Conservation (phyloP, 2,329 filamentous ascomycete genomes). For the Sarocladium oryzae region DNA sequence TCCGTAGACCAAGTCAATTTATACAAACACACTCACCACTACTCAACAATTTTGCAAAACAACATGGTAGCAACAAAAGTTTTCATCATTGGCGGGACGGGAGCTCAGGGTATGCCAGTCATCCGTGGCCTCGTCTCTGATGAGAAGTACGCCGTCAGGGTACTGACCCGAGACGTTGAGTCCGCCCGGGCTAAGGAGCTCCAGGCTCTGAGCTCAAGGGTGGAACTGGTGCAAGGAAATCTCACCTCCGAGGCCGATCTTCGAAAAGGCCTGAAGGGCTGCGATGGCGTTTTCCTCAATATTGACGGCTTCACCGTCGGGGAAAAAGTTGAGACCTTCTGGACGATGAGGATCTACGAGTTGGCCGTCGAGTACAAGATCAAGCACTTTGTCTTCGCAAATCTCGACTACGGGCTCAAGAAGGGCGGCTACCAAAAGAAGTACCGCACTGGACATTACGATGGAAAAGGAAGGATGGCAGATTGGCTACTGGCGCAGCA, state of each 20-base stretch:
- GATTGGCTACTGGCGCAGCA: constrained; percentile 14
- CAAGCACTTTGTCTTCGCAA: constrained; percentile 17
- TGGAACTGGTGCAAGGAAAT: constrained; percentile 12
- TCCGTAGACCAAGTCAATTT: too few species aligned
- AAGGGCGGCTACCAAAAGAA: constrained; percentile 12
- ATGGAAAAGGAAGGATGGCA: constrained; percentile 16
- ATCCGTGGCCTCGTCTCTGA: constrained; percentile 26
- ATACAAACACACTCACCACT: too few species aligned
- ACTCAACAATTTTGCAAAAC: neutral
- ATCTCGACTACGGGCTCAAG: constrained; percentile 13
- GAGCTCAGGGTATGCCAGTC: constrained; percentile 44
- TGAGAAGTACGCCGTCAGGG: constrained; percentile 25
- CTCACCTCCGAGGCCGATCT: constrained; percentile 13
- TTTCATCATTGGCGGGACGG: constrained; percentile 42
- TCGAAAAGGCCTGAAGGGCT: constrained; percentile 14
- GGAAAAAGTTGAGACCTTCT: constrained; percentile 19
- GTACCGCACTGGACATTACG: constrained; percentile 15
- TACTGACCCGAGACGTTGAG: constrained; percentile 30
- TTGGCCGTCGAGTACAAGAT: constrained; percentile 14
- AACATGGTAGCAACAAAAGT: neutral
- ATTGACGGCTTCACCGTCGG: constrained; percentile 19
- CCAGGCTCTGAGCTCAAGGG: constrained; percentile 13
- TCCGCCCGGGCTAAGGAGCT: constrained; percentile 20
- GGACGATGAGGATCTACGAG: constrained; percentile 18
- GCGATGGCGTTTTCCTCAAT: constrained; percentile 17